Conservation (phyloP, 2,329 filamentous ascomycete species). For the Fusarium duplospermum region DNA sequence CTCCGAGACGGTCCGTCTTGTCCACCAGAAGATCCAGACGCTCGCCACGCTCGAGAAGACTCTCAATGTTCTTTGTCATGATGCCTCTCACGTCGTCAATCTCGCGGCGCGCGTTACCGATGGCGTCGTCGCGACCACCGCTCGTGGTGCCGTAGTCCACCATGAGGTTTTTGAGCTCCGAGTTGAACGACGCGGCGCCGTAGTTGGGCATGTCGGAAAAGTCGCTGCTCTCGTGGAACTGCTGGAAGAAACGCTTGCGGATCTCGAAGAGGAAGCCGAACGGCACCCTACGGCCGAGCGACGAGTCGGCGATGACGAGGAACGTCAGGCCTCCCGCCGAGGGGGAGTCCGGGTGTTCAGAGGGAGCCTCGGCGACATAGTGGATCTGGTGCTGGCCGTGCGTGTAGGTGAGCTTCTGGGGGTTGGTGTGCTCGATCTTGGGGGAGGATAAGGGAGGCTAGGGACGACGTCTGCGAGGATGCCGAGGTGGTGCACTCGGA, state of each 20-base stretch:
- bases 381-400: constrained; percentile 94
- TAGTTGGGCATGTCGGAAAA: constrained; percentile 87
- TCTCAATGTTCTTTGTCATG: constrained; percentile 96
- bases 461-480: constrained; percentile 83
- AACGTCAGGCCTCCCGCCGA: constrained; percentile 88
- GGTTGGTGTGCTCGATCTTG: constrained; percentile 83
- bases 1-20: constrained; percentile 93
- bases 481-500: constrained; percentile 91
- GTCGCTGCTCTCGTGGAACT: constrained; percentile 75
- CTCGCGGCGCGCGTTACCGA: constrained; percentile 85
- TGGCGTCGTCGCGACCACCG: constrained; percentile 81
- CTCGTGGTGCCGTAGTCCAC: constrained; percentile 84
- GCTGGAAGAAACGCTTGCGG: constrained; percentile 84
- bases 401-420: constrained; percentile 94
- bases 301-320: constrained; percentile 85
- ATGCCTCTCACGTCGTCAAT: constrained; percentile 93
- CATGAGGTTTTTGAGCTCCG: constrained; percentile 80
- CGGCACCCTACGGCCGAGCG: constrained; percentile 86
- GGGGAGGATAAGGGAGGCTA: constrained; percentile 96
- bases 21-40: constrained; percentile 93
- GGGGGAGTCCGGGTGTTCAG: constrained; percentile 66
- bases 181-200: constrained; percentile 89
- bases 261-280: constrained; percentile 94
- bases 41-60: constrained; percentile 89
- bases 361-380: constrained; percentile 89